A percentile compares a stretch with the other conserved stretches of the same genome.
These are phyloP conservation scores for Stephanodiscus minutulus DNA, from an alignment of 108 stramenopile genomes.

Conservation along the genomic window DNA sequence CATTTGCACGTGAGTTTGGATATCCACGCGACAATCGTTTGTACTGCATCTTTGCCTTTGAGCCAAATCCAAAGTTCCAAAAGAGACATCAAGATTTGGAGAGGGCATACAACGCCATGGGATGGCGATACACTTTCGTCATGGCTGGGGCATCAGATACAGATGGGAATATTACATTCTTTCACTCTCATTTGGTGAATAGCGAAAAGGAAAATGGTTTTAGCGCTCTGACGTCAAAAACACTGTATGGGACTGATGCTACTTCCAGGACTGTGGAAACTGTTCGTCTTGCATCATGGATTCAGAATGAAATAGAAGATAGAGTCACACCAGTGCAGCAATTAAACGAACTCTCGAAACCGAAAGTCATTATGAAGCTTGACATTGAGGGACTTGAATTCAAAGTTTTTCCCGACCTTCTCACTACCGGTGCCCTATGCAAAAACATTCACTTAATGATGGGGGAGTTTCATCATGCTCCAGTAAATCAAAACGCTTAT, in stretches of 20 bases:
- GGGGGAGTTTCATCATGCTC: conserved; percentile 40
- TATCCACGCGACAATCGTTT: conserved; percentile 14
- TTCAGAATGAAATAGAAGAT: conserved; percentile 15
- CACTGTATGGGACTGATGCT: conserved; percentile 13
- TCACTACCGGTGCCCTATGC: conserved; percentile 23
- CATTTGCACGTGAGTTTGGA: background rate
- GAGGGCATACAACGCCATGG: conserved; percentile 23
- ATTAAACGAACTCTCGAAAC: conserved; percentile 13
- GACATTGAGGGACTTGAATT: conserved; percentile 46
- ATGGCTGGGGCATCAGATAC: conserved; percentile 29
- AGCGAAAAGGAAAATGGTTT: conserved; percentile 31
- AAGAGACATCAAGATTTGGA: conserved; percentile 11
- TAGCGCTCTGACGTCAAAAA: conserved; percentile 3
- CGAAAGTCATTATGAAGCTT: conserved; percentile 40
- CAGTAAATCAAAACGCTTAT: conserved; percentile 5
- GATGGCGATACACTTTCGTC: conserved; percentile 32
- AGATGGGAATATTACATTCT: conserved; percentile 33
- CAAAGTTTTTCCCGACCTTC: conserved; percentile 35
- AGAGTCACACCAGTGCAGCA: background rate
- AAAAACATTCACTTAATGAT: conserved; percentile 25
- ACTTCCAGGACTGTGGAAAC: conserved; percentile 20
- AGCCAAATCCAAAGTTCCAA: conserved; percentile 32
- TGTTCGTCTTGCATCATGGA: conserved; percentile 40
- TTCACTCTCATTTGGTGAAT: conserved; percentile 12
- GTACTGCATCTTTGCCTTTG: conserved; percentile 41